Evolutionary conservation across 225 moss, liverwort and hornwort genomes (phyloP).

Genomic region (Neckera pumila): DNA sequence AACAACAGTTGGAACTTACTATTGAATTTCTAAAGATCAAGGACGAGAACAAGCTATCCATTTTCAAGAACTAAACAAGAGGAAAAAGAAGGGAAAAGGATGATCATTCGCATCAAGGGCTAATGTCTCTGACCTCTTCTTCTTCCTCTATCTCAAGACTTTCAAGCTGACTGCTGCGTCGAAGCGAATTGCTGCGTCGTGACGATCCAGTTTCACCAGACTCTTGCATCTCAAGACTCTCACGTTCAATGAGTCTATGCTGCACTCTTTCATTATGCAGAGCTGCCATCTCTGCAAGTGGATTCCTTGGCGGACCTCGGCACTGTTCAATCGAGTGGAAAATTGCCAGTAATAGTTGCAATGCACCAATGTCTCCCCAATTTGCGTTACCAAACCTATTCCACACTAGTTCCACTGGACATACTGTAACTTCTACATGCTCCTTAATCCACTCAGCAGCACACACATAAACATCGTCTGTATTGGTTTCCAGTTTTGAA

Average conservation of each 20-base stretch:
- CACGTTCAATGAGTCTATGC: slow-evolving; percentile 70
- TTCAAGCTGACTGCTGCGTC: slow-evolving; percentile 56
- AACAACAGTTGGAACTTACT: background rate
- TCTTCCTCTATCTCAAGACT: slow-evolving; percentile 84
- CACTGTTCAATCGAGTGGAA: slow-evolving; percentile 87
- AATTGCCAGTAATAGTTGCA: slow-evolving; percentile 77
- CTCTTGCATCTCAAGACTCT: slow-evolving; percentile 64
- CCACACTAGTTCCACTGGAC: slow-evolving; percentile 72
- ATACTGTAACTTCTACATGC: slow-evolving; percentile 67
- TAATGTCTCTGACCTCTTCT: slow-evolving; percentile 22
- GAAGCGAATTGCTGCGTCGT: slow-evolving; percentile 55
- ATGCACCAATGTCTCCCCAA: slow-evolving; percentile 82
- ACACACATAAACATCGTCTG: slow-evolving; percentile 68
- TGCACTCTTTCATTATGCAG: slow-evolving; percentile 75
- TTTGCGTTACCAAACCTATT: slow-evolving; percentile 84
- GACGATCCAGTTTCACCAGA: slow-evolving; percentile 64
- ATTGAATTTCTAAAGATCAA: background rate
- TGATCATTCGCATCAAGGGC: background rate
- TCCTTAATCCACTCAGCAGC: slow-evolving; percentile 82
- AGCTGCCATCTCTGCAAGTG: slow-evolving; percentile 88
- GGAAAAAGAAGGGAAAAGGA: background rate
- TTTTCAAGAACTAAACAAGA: background rate
- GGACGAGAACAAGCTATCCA: background rate
- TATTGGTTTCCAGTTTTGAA: slow-evolving; percentile 68
- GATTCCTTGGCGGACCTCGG: slow-evolving; percentile 65